Conservation (phyloP, 2,329 filamentous ascomycete species). For the Coniochaeta sp. region DNA sequence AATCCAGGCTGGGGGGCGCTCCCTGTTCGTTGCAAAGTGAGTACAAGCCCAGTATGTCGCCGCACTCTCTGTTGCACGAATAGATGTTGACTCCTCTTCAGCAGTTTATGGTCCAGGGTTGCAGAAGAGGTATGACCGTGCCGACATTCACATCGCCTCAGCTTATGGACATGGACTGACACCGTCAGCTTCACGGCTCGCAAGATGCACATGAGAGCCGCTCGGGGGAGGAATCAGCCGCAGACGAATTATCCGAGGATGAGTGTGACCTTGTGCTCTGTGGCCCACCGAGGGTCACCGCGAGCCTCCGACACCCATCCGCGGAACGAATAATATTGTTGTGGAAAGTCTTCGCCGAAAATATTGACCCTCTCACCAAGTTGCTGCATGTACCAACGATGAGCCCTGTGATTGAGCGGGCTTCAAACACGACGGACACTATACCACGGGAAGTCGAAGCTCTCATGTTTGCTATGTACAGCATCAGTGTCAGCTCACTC, state of each 20-base stretch:
- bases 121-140: constrained; percentile 12
- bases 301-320: neutral
- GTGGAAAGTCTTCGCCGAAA: constrained; percentile 48
- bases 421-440: constrained; percentile 30
- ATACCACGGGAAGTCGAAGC: constrained; percentile 32
- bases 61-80: too few relatives aligned
- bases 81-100: neutral
- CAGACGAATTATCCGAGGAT: neutral
- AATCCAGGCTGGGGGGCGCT: constrained; percentile 8
- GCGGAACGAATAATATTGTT: neutral
- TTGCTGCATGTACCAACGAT: constrained; percentile 46
- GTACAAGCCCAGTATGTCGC: neutral
- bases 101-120: constrained; percentile 12
- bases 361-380: constrained; percentile 50
- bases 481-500: constrained; percentile 33
- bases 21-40: constrained; percentile 13
- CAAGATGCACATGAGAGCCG: constrained; percentile 16
- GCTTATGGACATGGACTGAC: constrained; percentile 8
- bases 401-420: constrained; percentile 24
- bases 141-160: neutral
- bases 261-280: neutral
- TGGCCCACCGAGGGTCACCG: neutral
- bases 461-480: constrained; percentile 40
- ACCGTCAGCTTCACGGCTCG: constrained; percentile 17
- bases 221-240: neutral